Evolutionary conservation across 225 moss, liverwort and hornwort species (phyloP), one percentile per base, ranked within the genome.

Genomic region (Ulota crispa): DNA sequence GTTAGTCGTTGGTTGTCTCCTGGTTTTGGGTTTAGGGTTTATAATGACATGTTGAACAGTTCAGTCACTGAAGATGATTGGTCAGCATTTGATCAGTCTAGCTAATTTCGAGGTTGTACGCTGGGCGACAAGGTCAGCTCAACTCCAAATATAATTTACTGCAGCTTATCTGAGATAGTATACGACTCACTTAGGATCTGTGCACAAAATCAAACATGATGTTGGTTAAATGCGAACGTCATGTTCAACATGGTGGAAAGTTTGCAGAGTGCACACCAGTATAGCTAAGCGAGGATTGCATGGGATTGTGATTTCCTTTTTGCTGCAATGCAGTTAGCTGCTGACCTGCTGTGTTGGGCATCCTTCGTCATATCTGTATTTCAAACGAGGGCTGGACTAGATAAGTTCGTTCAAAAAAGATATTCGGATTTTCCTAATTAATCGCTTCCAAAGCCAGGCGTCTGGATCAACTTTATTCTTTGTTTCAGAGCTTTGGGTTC

Each of bases 361-460:
- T 78, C 61, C 55, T 64, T 64, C 68, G 21, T 61, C 54, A 26
- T 54, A 32, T 62, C 73, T 78, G 60, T 53, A 64, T 72, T 77
- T 84, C 60, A 59, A 66, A 65, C 64, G 30, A 45, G 52, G 64
- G 80, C 76, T 54, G 64, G 55, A 64, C 39, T 74, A 24, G 8
- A 39, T 42, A 41, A 54, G 27, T 21, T 56, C 26, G 54, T 76
- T 80, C 55, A 65, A 57, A 16, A 56, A 24, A 39, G 30, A 28
- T 57, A 50, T n/a, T 28, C 56, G n/a, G 57, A 39, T 72, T 60
- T 27, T 70, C 64, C 20, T 84, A 27, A 69, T 42, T 27, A 63
- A 76, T 56, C 56, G n/a, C 47, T 45, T 47, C 57, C 15, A 42
- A 55, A 30, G 31, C 10, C 24, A 65, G 42, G 42, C 26, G 32